Base-by-base conservation (phyloP, 1,284 basidiomycete species). In the Singerocomus inundabilis region DNA sequence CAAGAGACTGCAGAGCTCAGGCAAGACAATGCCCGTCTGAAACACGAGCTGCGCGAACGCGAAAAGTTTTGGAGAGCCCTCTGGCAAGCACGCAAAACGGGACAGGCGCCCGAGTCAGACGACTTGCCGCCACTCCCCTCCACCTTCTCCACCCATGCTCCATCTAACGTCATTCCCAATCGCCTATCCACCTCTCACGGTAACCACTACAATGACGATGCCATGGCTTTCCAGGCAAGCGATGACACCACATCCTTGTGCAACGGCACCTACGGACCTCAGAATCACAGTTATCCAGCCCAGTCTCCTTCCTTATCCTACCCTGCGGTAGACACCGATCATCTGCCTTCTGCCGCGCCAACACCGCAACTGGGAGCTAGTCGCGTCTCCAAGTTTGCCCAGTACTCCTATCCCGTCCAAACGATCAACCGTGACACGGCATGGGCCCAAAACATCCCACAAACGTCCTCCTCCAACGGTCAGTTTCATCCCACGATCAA, bases 21-120 rank as follows among this genome's bases (percentile, higher is more conserved):
- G 45, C 79, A 82, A 58, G 82, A 90, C 58, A 85, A 84, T 58
- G 64, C 67, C 48, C 82, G 80, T 48, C 72, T 90, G 26, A 76
- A 78, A 46, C 21, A 21, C 21, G 21, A 21, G 2, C 4, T 21
- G 21, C 21, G 4, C 21, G 78, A 46, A n/a, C n/a, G n/a, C 74
- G 21, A 21, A 21, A 21, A 21, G 2, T 21, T 21, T 21, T 21
- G 21, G 21, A 21, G 2, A 4, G 21, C 21, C 21, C 21, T 21
- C 21, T 21, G 21, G 21, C 21, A 21, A 21, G 21, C 21, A 21
- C 4, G 21, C 21, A 21, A 21, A 21, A 21, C 21, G 4, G 21
- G 21, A 4, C 74, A 77, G 55, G 72, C 71, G 53, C 68, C 74
- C 46, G 82, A 82, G 35, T 68, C 73, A n/a, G 2, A 83, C 54